Conservation (phyloP, 768 basidiomycete species). For the Pseudohyphozyma bogoriensis region DNA sequence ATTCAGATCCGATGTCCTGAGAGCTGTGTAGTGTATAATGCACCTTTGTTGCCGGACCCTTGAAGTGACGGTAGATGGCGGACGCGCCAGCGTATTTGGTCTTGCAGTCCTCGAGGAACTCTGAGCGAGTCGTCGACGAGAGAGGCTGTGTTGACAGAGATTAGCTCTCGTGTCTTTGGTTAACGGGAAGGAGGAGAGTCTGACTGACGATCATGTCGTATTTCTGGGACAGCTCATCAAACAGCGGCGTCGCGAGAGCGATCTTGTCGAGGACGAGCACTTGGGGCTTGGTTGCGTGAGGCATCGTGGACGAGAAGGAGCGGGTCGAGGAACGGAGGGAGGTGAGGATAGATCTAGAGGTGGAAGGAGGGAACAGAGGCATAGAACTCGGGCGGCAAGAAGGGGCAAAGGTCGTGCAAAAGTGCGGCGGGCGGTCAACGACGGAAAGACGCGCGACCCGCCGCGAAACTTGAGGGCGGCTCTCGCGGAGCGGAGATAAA, state of each 20-base stretch:
- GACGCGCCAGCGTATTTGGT: conserved; percentile 58
- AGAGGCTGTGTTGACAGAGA: conserved; percentile 39
- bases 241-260: neutral
- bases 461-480: no score
- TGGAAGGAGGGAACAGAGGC: no score
- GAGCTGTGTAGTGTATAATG: neutral
- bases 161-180: neutral
- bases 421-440: no score
- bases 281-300: conserved; percentile 33
- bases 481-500: no score
- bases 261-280: conserved; percentile 38
- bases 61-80: conserved; percentile 62
- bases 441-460: no score
- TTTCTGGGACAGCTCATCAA: conserved; percentile 39
- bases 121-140: conserved; percentile 54
- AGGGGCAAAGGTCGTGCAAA: no score
- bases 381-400: no score
- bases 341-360: neutral
- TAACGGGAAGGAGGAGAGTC: neutral
- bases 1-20: neutral
- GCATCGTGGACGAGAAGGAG: conserved; percentile 8
- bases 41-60: conserved; percentile 48
- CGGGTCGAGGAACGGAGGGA: neutral
- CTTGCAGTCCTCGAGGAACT: conserved; percentile 57
- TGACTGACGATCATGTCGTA: conserved; percentile 65